Base-by-base conservation (phyloP, 2,329 filamentous ascomycete species). In the Truncatella angustata region DNA sequence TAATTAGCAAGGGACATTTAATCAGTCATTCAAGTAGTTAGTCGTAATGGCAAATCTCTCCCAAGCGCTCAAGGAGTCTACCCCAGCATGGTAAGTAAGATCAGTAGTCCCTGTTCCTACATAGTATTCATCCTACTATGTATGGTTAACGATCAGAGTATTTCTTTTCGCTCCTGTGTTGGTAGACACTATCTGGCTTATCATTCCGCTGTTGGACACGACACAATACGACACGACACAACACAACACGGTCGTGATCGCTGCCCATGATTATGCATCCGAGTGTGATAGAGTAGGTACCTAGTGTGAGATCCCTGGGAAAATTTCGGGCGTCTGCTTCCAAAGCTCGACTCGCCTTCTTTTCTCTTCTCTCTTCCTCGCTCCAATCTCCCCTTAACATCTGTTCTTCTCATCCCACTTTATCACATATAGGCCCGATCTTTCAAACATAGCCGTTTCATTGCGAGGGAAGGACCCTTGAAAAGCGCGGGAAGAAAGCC, bases 281-380 rank as follows among this genome's bases (percentile, higher is more conserved):
- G n/a, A n/a, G n/a, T n/a, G n/a, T n/a, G n/a, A n/a, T n/a, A n/a
- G n/a, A n/a, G n/a, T n/a, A n/a, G n/a, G n/a, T n/a, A n/a, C n/a
- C n/a, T n/a, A n/a, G n/a, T n/a, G n/a, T n/a, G n/a, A n/a, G n/a
- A n/a, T n/a, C n/a, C n/a, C n/a, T n/a, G n/a, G n/a, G n/a, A n/a
- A n/a, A n/a, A n/a, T n/a, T n/a, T n/a, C n/a, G n/a, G n/a, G n/a
- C n/a, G n/a, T n/a, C n/a, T n/a, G n/a, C n/a, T 61, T 60, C 56
- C 60, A 60, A 55, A 49, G 53, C 51, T 51, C 60, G 56, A 58
- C 52, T 57, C 55, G 56, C 56, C 48, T 51, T 51, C 48, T 56
- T 56, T 49, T 55, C 52, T 56, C 30, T 34, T 16, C 26, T 37
- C 44, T 45, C 42, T 37, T 47, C 40, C 51, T 46, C 28, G 10